Conservation (phyloP, 2,329 filamentous ascomycete genomes). For the Ophiocordyceps australis region DNA sequence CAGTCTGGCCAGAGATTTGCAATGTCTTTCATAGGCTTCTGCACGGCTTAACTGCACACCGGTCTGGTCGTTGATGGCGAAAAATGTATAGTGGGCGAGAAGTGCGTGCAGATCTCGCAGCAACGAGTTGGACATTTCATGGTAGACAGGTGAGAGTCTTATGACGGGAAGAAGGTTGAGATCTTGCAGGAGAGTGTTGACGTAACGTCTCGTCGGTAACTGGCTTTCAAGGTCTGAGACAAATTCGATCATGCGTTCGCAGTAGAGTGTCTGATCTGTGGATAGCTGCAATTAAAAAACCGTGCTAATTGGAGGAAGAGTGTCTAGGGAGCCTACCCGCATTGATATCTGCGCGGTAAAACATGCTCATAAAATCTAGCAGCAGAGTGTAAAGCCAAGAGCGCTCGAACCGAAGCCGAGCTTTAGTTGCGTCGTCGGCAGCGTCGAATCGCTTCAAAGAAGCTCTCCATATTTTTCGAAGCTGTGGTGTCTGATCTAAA, state of each 20-base stretch:
- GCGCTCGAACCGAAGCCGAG: constrained; percentile 72
- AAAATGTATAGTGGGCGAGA: constrained; percentile 74
- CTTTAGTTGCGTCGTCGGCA: constrained; percentile 63
- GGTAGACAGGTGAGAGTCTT: constrained; percentile 60
- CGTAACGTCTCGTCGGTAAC: constrained; percentile 80
- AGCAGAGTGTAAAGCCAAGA: constrained; percentile 83
- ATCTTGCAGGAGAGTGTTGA: constrained; percentile 75
- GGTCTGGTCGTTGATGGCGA: constrained; percentile 81
- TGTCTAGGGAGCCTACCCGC: constrained; percentile 24
- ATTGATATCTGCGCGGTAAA: constrained; percentile 40
- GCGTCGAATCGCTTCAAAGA: constrained; percentile 73
- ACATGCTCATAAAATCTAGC: constrained; percentile 59
- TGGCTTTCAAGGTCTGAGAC: constrained; percentile 84
- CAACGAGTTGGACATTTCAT: constrained; percentile 54
- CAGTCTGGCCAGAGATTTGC: constrained; percentile 54
- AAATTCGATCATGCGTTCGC: constrained; percentile 85
- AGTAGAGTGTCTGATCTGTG: constrained; percentile 56
- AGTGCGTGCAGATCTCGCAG: constrained; percentile 66
- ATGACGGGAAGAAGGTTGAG: constrained; percentile 67
- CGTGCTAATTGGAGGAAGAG: too few species aligned
- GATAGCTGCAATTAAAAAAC: constrained; percentile 2
- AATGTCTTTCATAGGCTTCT: constrained; percentile 67
- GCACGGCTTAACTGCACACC: constrained; percentile 55
- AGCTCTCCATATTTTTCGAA: constrained; percentile 84
- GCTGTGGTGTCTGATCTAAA: constrained; percentile 52